Evolutionary conservation across 441 rosid genomes (phyloP), one percentile per base, ranked within the genome.

Genomic region (Pelargonium citronellum): DNA sequence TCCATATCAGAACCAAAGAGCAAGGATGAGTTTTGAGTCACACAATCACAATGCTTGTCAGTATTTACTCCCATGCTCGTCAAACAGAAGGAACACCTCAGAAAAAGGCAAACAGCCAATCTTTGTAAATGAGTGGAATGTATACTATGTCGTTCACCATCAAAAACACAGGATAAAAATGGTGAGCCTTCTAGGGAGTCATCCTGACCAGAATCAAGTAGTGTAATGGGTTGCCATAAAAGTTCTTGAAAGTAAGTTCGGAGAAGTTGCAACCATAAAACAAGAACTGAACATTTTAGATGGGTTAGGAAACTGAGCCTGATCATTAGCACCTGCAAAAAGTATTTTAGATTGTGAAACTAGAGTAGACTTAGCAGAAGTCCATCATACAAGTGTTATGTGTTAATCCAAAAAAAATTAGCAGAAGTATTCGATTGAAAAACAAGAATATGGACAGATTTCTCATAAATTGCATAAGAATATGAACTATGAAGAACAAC

Each of bases 161-260:
- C 79, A 78, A 72, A 75, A 67, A 82, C 65, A 75, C 79, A 72
- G 74, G 51, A 72, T 69, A 77, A 61, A 85, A 94, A 90, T 20
- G 97, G 97, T 34, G 94, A 91, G 61, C 85, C 91, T 73, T 91
- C 95, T 75, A 91, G 79, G 82, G 74, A 82, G 64, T 81, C 82
- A 77, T 78, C 82, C 61, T 74, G 75, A 73, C 71, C 46, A 67
- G 77, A 62, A 22, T 69, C 76, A 7, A 64, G 19, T 69, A 72
- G 67, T 51, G 67, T 68, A 58, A 87, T 75, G 67, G 83, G 75
- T 67, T 77, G 81, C 64, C 69, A 75, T 70, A 90, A 78, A 72
- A 85, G 74, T 17, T 84, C 92, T 71, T 85, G 79, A 77, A 83
- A 90, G 79, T 86, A 83, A 51, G 60, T 71, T 69, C 82, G 88